Conservation (phyloP, 352 stramenopile species). For the Globisporangium acanthophoron region DNA sequence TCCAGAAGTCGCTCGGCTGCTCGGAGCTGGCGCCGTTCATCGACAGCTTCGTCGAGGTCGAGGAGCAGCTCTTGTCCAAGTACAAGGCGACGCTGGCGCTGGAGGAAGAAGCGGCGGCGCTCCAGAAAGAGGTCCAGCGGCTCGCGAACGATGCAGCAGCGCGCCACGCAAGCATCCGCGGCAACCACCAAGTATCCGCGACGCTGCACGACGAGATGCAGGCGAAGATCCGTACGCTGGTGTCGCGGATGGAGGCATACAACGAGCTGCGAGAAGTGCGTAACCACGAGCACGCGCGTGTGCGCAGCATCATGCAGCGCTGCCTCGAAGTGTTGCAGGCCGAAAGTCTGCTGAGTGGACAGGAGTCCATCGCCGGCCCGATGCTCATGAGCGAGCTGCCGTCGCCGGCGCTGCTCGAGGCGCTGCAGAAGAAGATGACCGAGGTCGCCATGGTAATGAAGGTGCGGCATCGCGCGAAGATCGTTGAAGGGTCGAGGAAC, state of each 20-base stretch:
- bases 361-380: constrained; percentile 14
- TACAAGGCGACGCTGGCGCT: constrained; percentile 52
- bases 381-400: constrained; percentile 44
- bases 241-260: constrained; percentile 33
- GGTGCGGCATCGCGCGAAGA: constrained; percentile 31
- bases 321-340: constrained; percentile 62
- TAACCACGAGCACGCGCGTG: constrained; percentile 38
- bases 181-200: constrained; percentile 24
- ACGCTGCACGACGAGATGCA: constrained; percentile 37
- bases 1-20: constrained; percentile 39
- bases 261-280: constrained; percentile 45
- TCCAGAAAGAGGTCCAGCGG: constrained; percentile 28
- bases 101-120: constrained; percentile 33
- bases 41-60: constrained; percentile 39
- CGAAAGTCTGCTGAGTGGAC: constrained; percentile 23
- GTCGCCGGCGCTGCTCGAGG: constrained; percentile 43
- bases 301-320: constrained; percentile 48
- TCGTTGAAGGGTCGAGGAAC: constrained; percentile 20
- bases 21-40: constrained; percentile 29
- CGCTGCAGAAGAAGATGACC: constrained; percentile 62
- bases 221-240: constrained; percentile 17
- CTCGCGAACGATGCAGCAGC: constrained; percentile 24
- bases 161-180: constrained; percentile 30
- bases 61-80: constrained; percentile 61
- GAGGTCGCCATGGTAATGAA: constrained; percentile 58